A percentile compares a stretch with the other conserved stretches of the same genome.
phyloP scores from a whole-genome alignment of 805 yeast genomes.

The Ogataea corticis region DNA sequence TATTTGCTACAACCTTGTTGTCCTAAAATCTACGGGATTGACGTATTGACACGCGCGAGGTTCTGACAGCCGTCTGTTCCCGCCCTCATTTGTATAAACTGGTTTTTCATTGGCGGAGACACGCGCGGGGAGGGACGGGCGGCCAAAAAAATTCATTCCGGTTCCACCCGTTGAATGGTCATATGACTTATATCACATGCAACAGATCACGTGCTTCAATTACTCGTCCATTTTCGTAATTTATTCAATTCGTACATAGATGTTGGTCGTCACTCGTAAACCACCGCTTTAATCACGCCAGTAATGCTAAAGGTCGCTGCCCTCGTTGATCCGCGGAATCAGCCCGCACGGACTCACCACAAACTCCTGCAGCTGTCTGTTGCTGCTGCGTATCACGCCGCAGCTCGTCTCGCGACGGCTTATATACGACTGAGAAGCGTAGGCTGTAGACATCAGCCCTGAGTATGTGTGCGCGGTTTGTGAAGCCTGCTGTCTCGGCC shows the following conservation, averaged over 20 bases:
- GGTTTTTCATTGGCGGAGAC: neutral
- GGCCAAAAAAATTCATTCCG: neutral
- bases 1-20: neutral
- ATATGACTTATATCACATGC: neutral
- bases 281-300: neutral
- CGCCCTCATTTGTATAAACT: neutral
- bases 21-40: neutral
- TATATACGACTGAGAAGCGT: conserved; percentile 1
- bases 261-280: neutral
- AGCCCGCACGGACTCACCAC: conserved; percentile 36
- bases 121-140: conserved; percentile 4
- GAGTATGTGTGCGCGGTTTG: conserved; percentile 7
- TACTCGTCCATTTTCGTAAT: neutral
- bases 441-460: conserved; percentile 9
- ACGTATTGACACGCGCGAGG: neutral
- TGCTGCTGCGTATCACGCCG: conserved; percentile 1
- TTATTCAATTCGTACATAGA: neutral
- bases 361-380: conserved; percentile 34
- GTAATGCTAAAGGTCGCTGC: conserved; percentile 3
- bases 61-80: conserved; percentile 1
- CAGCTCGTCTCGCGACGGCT: conserved; percentile 4
- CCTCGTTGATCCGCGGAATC: conserved; percentile 29
- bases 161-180: neutral
- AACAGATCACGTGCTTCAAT: neutral
- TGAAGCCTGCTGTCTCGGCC: neutral